Evolutionary conservation across 75 land plant genomes (phyloP).

Genomic region (Picea sitchensis): DNA sequence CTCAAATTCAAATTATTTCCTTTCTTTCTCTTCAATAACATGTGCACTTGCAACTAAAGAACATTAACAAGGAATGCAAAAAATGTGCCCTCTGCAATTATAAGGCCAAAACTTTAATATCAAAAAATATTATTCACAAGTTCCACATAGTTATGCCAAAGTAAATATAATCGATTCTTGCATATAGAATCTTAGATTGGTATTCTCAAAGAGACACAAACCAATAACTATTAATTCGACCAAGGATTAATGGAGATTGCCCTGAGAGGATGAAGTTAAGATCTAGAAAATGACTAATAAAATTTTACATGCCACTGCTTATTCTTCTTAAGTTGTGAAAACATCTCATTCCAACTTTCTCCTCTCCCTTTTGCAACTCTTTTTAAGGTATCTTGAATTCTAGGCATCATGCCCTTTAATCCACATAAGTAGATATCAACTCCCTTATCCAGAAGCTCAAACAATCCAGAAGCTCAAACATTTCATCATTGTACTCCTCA

Average conservation of each 20-base stretch:
- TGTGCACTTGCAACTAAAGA: neutral
- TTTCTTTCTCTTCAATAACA: neutral
- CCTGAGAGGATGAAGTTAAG: no score
- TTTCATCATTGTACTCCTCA: slow-evolving; percentile 61
- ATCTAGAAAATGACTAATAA: no score
- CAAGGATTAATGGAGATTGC: no score
- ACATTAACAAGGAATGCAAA: neutral
- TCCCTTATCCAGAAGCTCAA: slow-evolving; percentile 75
- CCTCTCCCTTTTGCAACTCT: no score
- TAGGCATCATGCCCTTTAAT: no score
- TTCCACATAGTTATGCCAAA: no score
- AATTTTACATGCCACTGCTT: no score
- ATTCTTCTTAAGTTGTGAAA: no score
- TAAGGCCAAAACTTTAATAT: no score
- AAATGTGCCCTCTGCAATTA: no score
- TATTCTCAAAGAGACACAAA: neutral
- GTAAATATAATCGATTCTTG: neutral
- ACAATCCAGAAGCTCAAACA: slow-evolving; percentile 86
- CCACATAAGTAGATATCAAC: slow-evolving; percentile 63
- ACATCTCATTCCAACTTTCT: no score
- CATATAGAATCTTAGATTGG: neutral
- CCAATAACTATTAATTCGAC: neutral
- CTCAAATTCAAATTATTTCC: neutral
- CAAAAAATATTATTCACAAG: neutral
- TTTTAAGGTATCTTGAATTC: no score